A percentile compares a stretch with the other conserved stretches of the same genome.
These are phyloP conservation scores for Sporothrix dimorphospora DNA, from an alignment of 2,329 filamentous ascomycete species.

Conservation along the genomic window DNA sequence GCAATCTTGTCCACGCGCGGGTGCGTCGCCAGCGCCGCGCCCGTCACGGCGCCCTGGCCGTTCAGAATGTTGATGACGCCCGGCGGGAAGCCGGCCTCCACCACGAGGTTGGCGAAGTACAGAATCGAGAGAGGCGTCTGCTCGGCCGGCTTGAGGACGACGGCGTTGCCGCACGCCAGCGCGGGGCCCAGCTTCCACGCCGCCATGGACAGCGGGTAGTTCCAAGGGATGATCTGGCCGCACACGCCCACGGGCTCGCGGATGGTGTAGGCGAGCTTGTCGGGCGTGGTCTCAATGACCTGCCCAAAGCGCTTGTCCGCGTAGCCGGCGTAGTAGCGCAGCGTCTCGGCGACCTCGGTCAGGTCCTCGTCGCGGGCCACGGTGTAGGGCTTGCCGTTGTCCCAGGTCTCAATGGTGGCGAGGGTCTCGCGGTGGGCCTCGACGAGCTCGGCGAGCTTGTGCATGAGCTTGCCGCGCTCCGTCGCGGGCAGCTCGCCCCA, in stretches of 20 bases:
- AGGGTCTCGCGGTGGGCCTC: conserved; percentile 43
- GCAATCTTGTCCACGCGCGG: conserved; percentile 70
- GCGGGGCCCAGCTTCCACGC: conserved; percentile 73
- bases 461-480: conserved; percentile 46
- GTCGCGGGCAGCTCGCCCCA: conserved; percentile 31
- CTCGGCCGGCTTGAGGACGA: conserved; percentile 66
- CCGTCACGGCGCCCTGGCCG: conserved; percentile 66
- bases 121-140: conserved; percentile 64
- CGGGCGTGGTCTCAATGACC: conserved; percentile 63
- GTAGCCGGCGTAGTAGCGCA: conserved; percentile 75
- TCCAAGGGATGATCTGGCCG: conserved; percentile 73
- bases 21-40: conserved; percentile 67
- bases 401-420: conserved; percentile 70
- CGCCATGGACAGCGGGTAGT: conserved; percentile 71
- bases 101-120: conserved; percentile 65
- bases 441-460: conserved; percentile 50
- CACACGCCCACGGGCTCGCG: conserved; percentile 72
- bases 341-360: conserved; percentile 42
- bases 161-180: conserved; percentile 62
- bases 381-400: conserved; percentile 70
- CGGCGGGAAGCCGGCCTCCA: conserved; percentile 73
- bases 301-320: conserved; percentile 73
- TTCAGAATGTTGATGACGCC: conserved; percentile 75
- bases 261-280: conserved; percentile 70
- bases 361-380: conserved; percentile 30